Evolutionary conservation across 805 yeast species (phyloP).

Genomic region (Pichia paraexigua): DNA sequence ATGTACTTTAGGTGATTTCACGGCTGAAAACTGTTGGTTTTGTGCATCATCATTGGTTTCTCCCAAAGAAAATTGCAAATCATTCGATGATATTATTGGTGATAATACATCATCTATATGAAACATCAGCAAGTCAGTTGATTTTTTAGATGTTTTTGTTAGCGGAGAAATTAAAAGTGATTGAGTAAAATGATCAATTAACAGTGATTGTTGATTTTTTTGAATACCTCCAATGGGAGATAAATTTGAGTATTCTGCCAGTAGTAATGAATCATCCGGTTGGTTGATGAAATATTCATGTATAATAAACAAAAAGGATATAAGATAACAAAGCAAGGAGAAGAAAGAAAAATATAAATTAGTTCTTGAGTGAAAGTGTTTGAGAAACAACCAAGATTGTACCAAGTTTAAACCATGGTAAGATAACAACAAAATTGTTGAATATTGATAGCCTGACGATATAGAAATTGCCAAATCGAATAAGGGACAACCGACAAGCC

Average conservation of each 20-base stretch:
- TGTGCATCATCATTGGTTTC: too few species aligned
- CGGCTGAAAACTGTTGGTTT: neutral
- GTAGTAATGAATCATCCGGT: neutral
- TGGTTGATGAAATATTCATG: neutral
- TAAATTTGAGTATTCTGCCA: neutral
- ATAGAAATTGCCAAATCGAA: neutral
- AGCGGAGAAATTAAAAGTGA: neutral
- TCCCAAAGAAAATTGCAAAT: too few species aligned
- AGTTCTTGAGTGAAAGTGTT: neutral
- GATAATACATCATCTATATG: conserved; percentile 6
- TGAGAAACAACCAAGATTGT: neutral
- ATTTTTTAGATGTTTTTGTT: neutral
- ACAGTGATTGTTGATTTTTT: too few species aligned
- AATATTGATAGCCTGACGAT: neutral
- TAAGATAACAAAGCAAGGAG: neutral
- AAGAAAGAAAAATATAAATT: neutral
- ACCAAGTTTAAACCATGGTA: neutral
- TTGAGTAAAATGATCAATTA: neutral
- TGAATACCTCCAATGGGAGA: neutral
- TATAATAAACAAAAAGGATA: neutral
- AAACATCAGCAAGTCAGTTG: neutral
- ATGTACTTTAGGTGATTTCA: neutral
- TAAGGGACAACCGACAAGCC: neutral
- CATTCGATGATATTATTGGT: neutral
- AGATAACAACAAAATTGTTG: neutral